Evolutionary conservation across 805 yeast genomes (phyloP), one percentile per base, ranked within the genome.

Genomic region (Lachancea cidri): DNA sequence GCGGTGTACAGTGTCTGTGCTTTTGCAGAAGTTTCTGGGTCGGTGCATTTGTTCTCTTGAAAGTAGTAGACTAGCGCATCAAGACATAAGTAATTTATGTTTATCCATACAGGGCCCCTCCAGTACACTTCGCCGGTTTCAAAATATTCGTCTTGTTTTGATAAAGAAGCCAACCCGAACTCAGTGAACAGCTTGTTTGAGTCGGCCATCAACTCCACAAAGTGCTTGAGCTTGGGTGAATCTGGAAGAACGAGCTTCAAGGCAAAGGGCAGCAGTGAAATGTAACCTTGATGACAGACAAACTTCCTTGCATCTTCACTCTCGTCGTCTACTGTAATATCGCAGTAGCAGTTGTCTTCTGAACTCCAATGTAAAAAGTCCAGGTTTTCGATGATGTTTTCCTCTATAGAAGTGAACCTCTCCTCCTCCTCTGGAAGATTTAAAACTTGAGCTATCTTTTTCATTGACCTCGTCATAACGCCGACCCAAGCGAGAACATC

Each of bases 401-500:
- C 50, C 48, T 80, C 85, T 29, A 81, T 76, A 14, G 62, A 49
- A 5, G 65, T 50, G 58, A 77, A 93, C 43, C 60, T 58, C n/a
- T 57, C 53, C 5, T 73, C 73, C 53, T 87, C 96, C 2, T 76
- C 80, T 2, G 65, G 54, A 36, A 76, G 66, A 0, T 73, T 83
- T 32, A 88, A 64, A 7, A 80, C 60, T 33, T 66, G 68, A 0
- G 97, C 89, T 45, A 91, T 77, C 40, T 75, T 71, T 49, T 75
- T 76, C 80, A 93, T 81, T 0, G 95, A 77, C 49, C 81, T 73
- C 0, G 96, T 77, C 95, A 91, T 87, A 4, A 85, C 81, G 13
- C 96, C 98, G 44, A 93, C 77, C 98, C 98, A 93, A 4, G 94
- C 73, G 36, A 91, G 65, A 42, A 91, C 69, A 57, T 93, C 98